phyloP scores from a whole-genome alignment of 192 early-diverging fungal species.

The Gorgonomyces haynaldii region DNA sequence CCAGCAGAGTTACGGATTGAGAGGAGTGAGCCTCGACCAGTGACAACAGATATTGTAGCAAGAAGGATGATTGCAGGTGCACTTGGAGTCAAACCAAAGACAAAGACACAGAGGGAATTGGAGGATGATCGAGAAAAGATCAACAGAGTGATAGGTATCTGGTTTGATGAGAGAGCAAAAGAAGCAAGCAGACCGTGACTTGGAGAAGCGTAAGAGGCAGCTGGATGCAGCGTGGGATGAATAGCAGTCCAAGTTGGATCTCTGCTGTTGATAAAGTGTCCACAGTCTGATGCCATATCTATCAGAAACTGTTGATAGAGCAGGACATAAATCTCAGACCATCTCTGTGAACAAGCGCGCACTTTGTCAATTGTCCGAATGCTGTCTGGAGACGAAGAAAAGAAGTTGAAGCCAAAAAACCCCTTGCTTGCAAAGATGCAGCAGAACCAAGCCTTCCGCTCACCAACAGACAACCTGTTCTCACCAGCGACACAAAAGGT shows the following conservation, averaged over 20 bases:
- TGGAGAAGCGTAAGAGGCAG: slow-evolving; percentile 4
- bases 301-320: too few relatives aligned
- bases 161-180: not conserved
- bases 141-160: slow-evolving; percentile 18
- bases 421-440: too few relatives aligned
- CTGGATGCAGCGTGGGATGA: not conserved
- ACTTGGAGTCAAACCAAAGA: slow-evolving; percentile 42
- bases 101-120: slow-evolving; percentile 20
- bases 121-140: slow-evolving; percentile 23
- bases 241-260: too few relatives aligned
- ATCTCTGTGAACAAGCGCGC: not conserved
- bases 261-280: too few relatives aligned
- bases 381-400: too few relatives aligned
- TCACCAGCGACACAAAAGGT: slow-evolving; percentile 9
- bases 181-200: not conserved
- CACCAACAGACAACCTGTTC: slow-evolving; percentile 9
- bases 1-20: not conserved
- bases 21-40: slow-evolving; percentile 16
- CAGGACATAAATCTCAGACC: too few relatives aligned
- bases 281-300: too few relatives aligned
- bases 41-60: slow-evolving; percentile 56
- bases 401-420: too few relatives aligned
- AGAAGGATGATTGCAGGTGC: slow-evolving; percentile 62
- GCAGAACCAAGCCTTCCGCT: too few relatives aligned
- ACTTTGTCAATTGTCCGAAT: not conserved